Evolutionary conservation across 2,329 filamentous ascomycete species (phyloP), one percentile per base, ranked within the genome.

Genomic region (Alternaria tenuissima): DNA sequence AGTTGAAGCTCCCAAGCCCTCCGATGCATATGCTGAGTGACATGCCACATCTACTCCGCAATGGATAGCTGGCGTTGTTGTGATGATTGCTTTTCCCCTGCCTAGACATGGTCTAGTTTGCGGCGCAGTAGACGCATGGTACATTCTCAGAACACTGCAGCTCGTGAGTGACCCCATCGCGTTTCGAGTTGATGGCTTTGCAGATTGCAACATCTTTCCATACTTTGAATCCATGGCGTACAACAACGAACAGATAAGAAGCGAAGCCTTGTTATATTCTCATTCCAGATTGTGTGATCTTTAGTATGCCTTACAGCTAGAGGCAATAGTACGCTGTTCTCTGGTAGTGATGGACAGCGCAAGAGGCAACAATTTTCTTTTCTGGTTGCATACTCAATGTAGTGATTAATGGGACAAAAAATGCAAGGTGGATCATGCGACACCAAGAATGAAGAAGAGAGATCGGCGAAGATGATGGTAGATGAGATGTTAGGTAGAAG

Each of bases 71-170:
- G 26, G 54, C 28, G 54, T 56, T 2, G 11, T 12, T 43, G 20
- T 43, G 2, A 36, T 48, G 44, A 28, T 34, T 46, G 22, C 9
- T 42, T 16, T 42, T 36, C 11, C 46, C 28, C 24, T 42, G 18
- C 38, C 26, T 51, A 26, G 26, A 49, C 9, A 28, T 51, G 18
- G 43, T 7, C 43, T 14, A 18, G 5, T 22, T 42, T 57, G 47
- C 38, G 55, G 55, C 55, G 20, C 47, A 52, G 39, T 39, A 52
- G 11, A 49, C 44, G 47, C 38, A 52, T 14, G 47, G 26, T 18
- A 30, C 22, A 14, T 32, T 52, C 26, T 36, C 26, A 44, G 22
- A 57, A 52, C 22, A 57, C 24, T 44, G 30, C 55, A 52, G 47
- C 20, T 26, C 22, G 30, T 57, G 39, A 52, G 12, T 20, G 24